Evolutionary conservation across 148 eudicot genomes (phyloP), one percentile per base, ranked within the genome.

Genomic region (Vaccinium myrtillus): DNA sequence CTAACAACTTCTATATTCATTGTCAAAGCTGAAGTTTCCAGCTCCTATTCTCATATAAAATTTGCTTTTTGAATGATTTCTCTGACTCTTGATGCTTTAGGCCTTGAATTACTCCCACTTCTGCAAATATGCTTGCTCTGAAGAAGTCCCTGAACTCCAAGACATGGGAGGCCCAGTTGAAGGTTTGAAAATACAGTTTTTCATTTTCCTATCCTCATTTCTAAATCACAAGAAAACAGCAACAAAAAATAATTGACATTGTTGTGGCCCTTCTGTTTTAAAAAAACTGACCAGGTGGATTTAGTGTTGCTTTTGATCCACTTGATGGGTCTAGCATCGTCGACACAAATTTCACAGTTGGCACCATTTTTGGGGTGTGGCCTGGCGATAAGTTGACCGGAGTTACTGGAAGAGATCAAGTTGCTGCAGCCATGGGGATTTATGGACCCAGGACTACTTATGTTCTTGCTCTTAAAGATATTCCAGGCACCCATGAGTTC

Each of bases 61-160:
- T 25, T 55, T 32, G 6, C 56, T 13, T 81, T 84, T 55, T 11
- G 49, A 82, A 25, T 83, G 51, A 83, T 83, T 71, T 10, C 46
- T 6, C 46, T 7, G 43, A 48, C 43, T 36, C 23, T 48, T 87
- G 79, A 75, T 83, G 30, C 32, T 69, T 18, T 88, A 97, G 99
- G 98, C 99, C 50, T 91, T 97, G 92, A 89, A 83, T 32, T 89
- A 95, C 91, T 97, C 99, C 51, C 99, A 97, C 87, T 85, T 83
- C 91, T 97, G 99, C 97, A 97, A 97, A 89, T 97, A 97, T 77
- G 99, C 98, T 89, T 97, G 99, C 93, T 97, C 99, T 56, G 98
- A 97, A 83, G 98, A 97, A 88, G 92, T 97, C 73, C 98, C 99
- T 48, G 95, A 94, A 89, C 98, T 97, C 78, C 98, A 97, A 89